phyloP scores from a whole-genome alignment of 306 rosid species.

The Styphnolobium japonicum region DNA sequence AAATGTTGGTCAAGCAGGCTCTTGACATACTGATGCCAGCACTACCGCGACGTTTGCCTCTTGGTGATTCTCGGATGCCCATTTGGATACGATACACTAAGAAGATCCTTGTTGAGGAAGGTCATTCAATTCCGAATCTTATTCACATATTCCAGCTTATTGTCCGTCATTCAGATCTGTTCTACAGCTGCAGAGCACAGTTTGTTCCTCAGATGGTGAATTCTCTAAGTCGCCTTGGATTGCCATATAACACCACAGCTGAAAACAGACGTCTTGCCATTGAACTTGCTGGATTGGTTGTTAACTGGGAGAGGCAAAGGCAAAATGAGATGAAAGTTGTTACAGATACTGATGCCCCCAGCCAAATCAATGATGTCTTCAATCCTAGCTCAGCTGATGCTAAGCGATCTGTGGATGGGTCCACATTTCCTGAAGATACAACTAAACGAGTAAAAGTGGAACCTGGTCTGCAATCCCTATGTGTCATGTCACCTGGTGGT shows the following conservation, averaged over 20 bases:
- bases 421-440: constrained; percentile 85
- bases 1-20: constrained; percentile 99
- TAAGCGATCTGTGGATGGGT: constrained; percentile 80
- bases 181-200: constrained; percentile 98
- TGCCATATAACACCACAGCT: constrained; percentile 89
- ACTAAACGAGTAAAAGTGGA: constrained; percentile 93
- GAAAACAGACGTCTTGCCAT: constrained; percentile 98
- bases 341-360: constrained; percentile 63
- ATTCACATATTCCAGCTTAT: constrained; percentile 98
- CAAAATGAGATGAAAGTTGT: constrained; percentile 89
- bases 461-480: constrained; percentile 86
- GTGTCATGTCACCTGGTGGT: constrained; percentile 98
- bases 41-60: constrained; percentile 93
- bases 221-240: constrained; percentile 96
- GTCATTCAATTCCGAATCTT: constrained; percentile 97
- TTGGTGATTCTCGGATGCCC: constrained; percentile 96
- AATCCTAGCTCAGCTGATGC: constrained; percentile 71
- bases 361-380: constrained; percentile 67
- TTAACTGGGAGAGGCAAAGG: constrained; percentile 97
- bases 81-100: constrained; percentile 96
- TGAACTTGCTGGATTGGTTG: constrained; percentile 99
- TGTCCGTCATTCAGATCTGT: constrained; percentile 98
- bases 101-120: constrained; percentile 96
- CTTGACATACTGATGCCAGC: constrained; percentile 99
- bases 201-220: constrained; percentile 99